These are phyloP conservation scores for Nakaseomyces bracarensis DNA, from an alignment of 1,139 yeast genomes.

Conservation along the genomic window DNA sequence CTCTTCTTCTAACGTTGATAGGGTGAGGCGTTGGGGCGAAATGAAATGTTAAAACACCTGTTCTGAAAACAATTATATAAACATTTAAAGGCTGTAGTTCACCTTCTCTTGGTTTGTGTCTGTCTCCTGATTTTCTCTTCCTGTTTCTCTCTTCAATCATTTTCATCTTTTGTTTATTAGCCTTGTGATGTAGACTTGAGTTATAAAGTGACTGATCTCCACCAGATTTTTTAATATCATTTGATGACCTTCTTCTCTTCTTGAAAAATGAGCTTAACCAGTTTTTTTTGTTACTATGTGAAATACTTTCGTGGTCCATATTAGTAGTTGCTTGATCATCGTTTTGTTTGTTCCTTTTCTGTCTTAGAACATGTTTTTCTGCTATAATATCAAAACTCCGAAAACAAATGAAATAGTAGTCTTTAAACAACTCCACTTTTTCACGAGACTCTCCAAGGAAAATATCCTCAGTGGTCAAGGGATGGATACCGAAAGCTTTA, in stretches of 20 bases:
- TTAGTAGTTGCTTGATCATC: slow-evolving; percentile 6
- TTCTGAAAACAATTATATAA: slow-evolving; percentile 83
- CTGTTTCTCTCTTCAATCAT: slow-evolving; percentile 33
- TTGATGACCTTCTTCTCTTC: slow-evolving; percentile 13
- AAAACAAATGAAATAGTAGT: slow-evolving; percentile 87
- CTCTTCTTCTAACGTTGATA: slow-evolving; percentile 87
- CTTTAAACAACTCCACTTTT: slow-evolving; percentile 84
- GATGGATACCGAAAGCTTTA: slow-evolving; percentile 90
- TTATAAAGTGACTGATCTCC: slow-evolving; percentile 3
- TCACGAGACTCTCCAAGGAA: slow-evolving; percentile 91
- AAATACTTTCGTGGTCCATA: slow-evolving; percentile 7
- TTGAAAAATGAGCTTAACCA: slow-evolving; percentile 13
- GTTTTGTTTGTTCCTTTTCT: slow-evolving; percentile 28
- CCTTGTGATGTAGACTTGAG: slow-evolving; percentile 7
- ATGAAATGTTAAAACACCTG: slow-evolving; percentile 89
- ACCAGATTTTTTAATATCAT: not conserved
- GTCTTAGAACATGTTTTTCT: slow-evolving; percentile 46
- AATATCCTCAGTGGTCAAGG: slow-evolving; percentile 92
- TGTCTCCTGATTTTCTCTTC: slow-evolving; percentile 37
- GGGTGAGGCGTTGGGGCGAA: slow-evolving; percentile 95
- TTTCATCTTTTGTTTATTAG: slow-evolving; percentile 24
- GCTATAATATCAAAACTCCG: slow-evolving; percentile 84
- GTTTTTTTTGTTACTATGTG: slow-evolving; percentile 7
- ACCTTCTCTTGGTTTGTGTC: slow-evolving; percentile 49
- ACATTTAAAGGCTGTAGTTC: slow-evolving; percentile 86